Percentiles rank a stretch among this genome's conserved stretches.
These are phyloP conservation scores for Ceratobasidium papillatum DNA, from an alignment of 1,284 basidiomycete genomes.

Conservation along the genomic window DNA sequence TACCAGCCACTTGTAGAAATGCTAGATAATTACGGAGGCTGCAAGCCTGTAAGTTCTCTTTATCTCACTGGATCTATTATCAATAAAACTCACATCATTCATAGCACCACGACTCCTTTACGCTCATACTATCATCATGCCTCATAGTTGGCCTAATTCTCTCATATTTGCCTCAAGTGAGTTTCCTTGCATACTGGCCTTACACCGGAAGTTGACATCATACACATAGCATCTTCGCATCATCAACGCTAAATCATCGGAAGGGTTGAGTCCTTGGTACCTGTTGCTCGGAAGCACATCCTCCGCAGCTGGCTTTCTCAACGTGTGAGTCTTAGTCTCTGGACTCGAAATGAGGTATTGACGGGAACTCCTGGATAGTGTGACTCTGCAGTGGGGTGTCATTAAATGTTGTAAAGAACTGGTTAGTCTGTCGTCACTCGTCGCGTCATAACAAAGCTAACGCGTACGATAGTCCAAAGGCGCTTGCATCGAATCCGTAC, in stretches of 20 bases:
- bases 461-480: conserved; percentile 63
- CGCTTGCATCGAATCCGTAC: conserved; percentile 81
- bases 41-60: conserved; percentile 17
- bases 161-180: conserved; percentile 89
- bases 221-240: conserved; percentile 73
- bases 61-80: background rate
- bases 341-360: background rate
- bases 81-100: background rate
- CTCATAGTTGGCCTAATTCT: conserved; percentile 83
- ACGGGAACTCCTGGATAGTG: conserved; percentile 54
- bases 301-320: conserved; percentile 80
- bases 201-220: background rate
- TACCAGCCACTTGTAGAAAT: background rate
- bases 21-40: conserved; percentile 31
- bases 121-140: conserved; percentile 73
- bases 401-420: conserved; percentile 82
- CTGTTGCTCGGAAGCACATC: conserved; percentile 92
- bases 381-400: conserved; percentile 89
- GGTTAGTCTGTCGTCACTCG: conserved; percentile 59
- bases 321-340: conserved; percentile 64
- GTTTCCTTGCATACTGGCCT: conserved; percentile 42
- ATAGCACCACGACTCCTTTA: conserved; percentile 71
- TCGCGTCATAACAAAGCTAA: conserved; percentile 1
- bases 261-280: conserved; percentile 93
- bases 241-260: conserved; percentile 76